Percentiles rank a stretch among this genome's conserved stretches.
These are phyloP conservation scores for Xylaria bambusicola DNA, from an alignment of 495 filamentous ascomycete genomes.

Conservation along the genomic window DNA sequence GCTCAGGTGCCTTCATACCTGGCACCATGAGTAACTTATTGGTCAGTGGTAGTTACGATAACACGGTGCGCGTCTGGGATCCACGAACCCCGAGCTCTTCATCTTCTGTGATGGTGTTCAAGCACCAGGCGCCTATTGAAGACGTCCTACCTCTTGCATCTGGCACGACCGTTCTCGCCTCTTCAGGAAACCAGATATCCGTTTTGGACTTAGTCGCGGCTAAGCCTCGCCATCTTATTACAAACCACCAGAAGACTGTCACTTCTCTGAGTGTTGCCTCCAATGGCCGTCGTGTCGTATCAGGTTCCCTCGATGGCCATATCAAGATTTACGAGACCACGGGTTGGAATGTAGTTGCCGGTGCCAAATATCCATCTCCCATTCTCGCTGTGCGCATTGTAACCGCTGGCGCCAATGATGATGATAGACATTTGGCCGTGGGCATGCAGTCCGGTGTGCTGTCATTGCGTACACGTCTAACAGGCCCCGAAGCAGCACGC, in stretches of 20 bases:
- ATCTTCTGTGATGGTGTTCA: conserved; percentile 80
- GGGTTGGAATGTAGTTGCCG: conserved; percentile 88
- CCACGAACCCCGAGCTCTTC: conserved; percentile 65
- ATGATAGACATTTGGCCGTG: conserved; percentile 85
- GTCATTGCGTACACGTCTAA: conserved; percentile 81
- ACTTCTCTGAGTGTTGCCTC: conserved; percentile 79
- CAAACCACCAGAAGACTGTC: conserved; percentile 97
- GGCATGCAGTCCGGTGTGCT: conserved; percentile 91
- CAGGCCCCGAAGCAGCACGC: conserved; percentile 71
- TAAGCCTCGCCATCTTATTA: conserved; percentile 78
- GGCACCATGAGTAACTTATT: conserved; percentile 72
- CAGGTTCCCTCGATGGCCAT: conserved; percentile 88
- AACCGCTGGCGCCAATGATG: conserved; percentile 62
- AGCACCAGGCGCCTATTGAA: conserved; percentile 86
- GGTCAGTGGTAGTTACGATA: conserved; percentile 90
- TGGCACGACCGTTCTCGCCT: conserved; percentile 81
- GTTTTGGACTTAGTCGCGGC: conserved; percentile 95
- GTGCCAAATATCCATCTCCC: conserved; percentile 87
- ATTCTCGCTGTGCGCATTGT: conserved; percentile 82
- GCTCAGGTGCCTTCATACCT: conserved; percentile 82
- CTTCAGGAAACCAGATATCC: conserved; percentile 82
- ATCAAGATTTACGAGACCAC: conserved; percentile 94
- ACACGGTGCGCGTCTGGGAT: conserved; percentile 93
- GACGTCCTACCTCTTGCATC: conserved; percentile 79
- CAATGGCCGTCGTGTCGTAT: conserved; percentile 75